Conservation (phyloP, 192 early-diverging fungal species). For the Phycomyces nitens region DNA sequence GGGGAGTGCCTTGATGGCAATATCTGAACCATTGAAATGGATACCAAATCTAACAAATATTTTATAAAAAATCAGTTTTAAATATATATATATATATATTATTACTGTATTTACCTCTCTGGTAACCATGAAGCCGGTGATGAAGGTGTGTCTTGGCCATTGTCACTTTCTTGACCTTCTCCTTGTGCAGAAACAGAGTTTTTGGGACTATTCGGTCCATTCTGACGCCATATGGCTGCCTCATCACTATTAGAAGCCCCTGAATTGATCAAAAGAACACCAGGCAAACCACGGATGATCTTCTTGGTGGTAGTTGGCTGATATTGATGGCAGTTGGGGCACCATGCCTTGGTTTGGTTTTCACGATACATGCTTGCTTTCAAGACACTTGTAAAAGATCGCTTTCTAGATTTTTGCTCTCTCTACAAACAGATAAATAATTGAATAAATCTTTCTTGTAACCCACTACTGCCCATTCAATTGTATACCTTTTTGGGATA, state of each 20-base stretch:
- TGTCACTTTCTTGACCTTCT: constrained; percentile 14
- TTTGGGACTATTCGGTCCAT: constrained; percentile 30
- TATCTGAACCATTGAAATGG: constrained; percentile 28
- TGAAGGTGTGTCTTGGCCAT: constrained; percentile 12
- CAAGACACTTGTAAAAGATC: constrained; percentile 49
- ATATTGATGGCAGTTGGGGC: constrained; percentile 77
- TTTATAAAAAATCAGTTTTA: background rate
- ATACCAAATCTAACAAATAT: constrained; percentile 22
- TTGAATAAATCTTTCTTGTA: too few species aligned
- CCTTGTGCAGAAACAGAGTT: background rate
- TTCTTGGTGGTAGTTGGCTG: constrained; percentile 75
- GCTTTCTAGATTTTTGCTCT: constrained; percentile 24
- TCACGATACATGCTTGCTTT: constrained; percentile 61
- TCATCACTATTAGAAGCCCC: constrained; percentile 56
- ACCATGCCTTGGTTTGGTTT: constrained; percentile 81
- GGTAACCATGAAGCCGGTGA: constrained; percentile 45
- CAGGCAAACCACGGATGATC: constrained; percentile 61
- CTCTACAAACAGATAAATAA: too few species aligned
- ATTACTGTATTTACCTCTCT: constrained; percentile 31
- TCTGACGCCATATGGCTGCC: constrained; percentile 45
- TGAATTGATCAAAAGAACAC: constrained; percentile 78
- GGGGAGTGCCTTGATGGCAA: constrained; percentile 32
- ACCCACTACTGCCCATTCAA: too few species aligned
- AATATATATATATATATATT: background rate
- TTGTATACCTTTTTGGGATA: constrained; percentile 67